Evolutionary conservation across 345 rosid genomes (phyloP).

Genomic region (Cardamine occulta): DNA sequence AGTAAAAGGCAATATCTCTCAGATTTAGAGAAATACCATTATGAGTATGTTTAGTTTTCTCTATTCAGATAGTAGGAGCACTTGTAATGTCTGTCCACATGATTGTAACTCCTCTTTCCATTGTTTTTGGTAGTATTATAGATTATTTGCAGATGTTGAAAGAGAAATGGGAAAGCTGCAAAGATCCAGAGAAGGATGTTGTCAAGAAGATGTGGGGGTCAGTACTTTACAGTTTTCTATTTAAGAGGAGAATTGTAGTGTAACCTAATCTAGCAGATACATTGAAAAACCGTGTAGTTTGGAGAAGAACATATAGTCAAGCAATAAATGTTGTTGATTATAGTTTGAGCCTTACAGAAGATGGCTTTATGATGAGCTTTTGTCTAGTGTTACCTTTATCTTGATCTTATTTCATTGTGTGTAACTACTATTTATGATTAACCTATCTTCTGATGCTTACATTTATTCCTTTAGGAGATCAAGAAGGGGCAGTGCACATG

Average conservation of each 20-base stretch:
- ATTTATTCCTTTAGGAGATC: conserved; percentile 41
- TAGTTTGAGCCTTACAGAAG: conserved; percentile 7
- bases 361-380: conserved; percentile 14
- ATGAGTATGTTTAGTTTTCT: conserved; percentile 62
- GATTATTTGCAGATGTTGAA: conserved; percentile 73
- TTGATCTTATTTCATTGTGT: neutral
- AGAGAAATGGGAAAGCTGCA: conserved; percentile 73
- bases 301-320: conserved; percentile 9
- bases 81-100: conserved; percentile 23
- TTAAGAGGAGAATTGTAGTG: conserved; percentile 15
- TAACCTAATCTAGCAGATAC: conserved; percentile 6
- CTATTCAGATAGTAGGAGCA: conserved; percentile 15
- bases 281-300: neutral
- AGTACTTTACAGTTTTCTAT: conserved; percentile 36
- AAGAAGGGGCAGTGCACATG: conserved; percentile 51
- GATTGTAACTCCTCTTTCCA: conserved; percentile 37
- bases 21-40: conserved; percentile 73
- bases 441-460: conserved; percentile 13
- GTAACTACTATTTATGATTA: conserved; percentile 8
- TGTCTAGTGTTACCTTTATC: neutral
- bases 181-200: conserved; percentile 69
- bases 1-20: conserved; percentile 59
- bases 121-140: conserved; percentile 68
- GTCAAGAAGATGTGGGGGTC: conserved; percentile 66
- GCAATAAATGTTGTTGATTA: conserved; percentile 7